Evolutionary conservation across 2,329 filamentous ascomycete species (phyloP).

Genomic region (Lizonia empirigonia): DNA sequence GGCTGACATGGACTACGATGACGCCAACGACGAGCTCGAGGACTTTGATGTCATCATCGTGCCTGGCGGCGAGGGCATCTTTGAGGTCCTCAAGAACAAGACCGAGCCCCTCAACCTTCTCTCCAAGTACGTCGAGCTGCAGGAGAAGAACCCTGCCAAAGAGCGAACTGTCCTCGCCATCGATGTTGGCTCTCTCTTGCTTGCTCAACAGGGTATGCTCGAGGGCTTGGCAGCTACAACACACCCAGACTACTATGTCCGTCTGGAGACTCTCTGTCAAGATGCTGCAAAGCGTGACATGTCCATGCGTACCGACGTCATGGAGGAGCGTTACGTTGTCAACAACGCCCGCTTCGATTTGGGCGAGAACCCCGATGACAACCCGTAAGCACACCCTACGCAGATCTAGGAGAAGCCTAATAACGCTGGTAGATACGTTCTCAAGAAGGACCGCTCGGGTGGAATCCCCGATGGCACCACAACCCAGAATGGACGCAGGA

Average conservation of each 20-base stretch:
- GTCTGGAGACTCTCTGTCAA: constrained; percentile 80
- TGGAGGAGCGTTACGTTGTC: constrained; percentile 85
- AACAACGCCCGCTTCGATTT: constrained; percentile 90
- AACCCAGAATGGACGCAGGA: constrained; percentile 46
- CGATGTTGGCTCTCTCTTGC: constrained; percentile 78
- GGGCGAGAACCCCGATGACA: constrained; percentile 77
- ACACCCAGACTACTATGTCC: constrained; percentile 79
- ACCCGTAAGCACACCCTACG: constrained; percentile 47
- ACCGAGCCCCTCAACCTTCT: constrained; percentile 68
- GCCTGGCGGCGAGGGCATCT: constrained; percentile 69
- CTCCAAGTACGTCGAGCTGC: constrained; percentile 76
- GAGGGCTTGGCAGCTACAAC: constrained; percentile 81
- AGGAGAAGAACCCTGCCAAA: constrained; percentile 76
- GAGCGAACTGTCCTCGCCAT: constrained; percentile 83
- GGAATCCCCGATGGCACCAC: constrained; percentile 61
- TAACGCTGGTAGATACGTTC: constrained; percentile 75
- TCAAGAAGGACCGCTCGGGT: constrained; percentile 61
- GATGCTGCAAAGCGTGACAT: constrained; percentile 72
- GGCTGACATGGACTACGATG: constrained; percentile 77
- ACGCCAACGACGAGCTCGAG: constrained; percentile 72
- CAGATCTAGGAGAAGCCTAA: neutral
- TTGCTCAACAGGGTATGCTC: constrained; percentile 77
- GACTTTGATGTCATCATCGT: constrained; percentile 82
- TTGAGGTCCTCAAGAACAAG: constrained; percentile 69
- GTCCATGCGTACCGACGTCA: constrained; percentile 78